Conservation (phyloP, 148 eudicot species). For the Salicornia ramosissima region DNA sequence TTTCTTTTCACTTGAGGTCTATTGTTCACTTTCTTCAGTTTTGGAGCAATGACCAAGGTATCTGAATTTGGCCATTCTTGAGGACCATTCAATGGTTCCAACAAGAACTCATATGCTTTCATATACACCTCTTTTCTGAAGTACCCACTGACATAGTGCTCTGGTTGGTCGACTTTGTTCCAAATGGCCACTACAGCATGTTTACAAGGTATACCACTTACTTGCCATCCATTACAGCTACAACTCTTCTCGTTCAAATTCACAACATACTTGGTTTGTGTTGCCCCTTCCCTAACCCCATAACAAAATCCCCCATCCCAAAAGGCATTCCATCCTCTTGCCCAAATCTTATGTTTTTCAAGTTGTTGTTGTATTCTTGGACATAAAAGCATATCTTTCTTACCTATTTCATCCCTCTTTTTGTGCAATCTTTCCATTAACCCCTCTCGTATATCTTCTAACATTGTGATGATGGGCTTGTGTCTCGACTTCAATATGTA, state of each 20-base stretch:
- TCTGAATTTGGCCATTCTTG: background rate
- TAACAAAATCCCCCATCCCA: background rate
- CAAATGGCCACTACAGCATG: background rate
- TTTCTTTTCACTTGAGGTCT: background rate
- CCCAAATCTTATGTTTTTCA: background rate
- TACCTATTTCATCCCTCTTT: background rate
- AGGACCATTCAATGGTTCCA: background rate
- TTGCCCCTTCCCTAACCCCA: slow-evolving; percentile 11
- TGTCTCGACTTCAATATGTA: background rate
- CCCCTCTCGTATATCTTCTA: background rate
- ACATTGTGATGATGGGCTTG: background rate
- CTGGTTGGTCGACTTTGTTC: background rate
- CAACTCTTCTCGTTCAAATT: background rate
- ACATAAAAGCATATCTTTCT: background rate
- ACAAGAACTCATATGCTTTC: background rate
- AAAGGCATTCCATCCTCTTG: slow-evolving; percentile 2
- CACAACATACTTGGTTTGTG: background rate
- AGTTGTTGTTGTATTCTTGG: background rate
- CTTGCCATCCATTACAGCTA: background rate
- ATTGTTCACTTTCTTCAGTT: background rate
- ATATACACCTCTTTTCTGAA: background rate
- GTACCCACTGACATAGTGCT: background rate
- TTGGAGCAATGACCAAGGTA: background rate
- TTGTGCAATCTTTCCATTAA: background rate
- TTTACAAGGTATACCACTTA: background rate